A percentile compares a stretch with the other conserved stretches of the same genome.
Conservation (phyloP, 257 asterid species). For the Coffea eugenioides region DNA sequence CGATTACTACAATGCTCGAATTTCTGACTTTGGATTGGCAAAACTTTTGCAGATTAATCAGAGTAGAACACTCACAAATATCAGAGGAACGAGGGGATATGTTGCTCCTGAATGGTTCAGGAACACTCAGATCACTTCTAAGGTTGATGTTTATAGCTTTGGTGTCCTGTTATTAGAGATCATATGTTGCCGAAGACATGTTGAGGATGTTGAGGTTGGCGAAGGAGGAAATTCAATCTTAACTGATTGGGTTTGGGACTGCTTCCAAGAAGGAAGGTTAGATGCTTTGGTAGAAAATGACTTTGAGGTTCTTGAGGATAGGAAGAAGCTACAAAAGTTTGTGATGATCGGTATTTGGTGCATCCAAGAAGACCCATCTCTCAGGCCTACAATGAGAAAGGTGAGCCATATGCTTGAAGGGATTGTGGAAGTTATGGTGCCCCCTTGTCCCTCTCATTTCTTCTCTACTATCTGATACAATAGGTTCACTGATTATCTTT, state of each 20-base stretch:
- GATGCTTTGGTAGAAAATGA: conserved; percentile 24
- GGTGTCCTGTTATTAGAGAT: conserved; percentile 38
- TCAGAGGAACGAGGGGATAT: conserved; percentile 43
- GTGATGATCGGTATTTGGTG: conserved; percentile 70
- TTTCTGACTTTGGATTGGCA: conserved; percentile 43
- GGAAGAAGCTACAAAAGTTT: conserved; percentile 31
- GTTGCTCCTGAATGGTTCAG: conserved; percentile 46
- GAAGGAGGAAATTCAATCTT: conserved; percentile 13
- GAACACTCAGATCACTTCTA: conserved; percentile 25
- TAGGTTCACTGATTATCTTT: no score
- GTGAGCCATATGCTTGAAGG: conserved; percentile 64
- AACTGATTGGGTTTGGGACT: conserved; percentile 35
- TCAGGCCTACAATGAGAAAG: conserved; percentile 58
- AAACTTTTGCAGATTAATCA: conserved; percentile 35
- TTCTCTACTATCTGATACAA: neutral
- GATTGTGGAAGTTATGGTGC: conserved; percentile 37
- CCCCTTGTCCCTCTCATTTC: conserved; percentile 20
- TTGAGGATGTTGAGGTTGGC: conserved; percentile 4
- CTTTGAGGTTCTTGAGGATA: conserved; percentile 23
- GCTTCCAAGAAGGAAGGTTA: conserved; percentile 25
- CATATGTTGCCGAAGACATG: conserved; percentile 24
- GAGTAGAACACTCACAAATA: conserved; percentile 26
- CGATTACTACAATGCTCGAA: conserved; percentile 25
- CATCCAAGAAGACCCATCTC: conserved; percentile 53
- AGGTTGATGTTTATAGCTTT: conserved; percentile 42